Conservation (phyloP, 345 rosid genomes). For the Arabidopsis arenosa region DNA sequence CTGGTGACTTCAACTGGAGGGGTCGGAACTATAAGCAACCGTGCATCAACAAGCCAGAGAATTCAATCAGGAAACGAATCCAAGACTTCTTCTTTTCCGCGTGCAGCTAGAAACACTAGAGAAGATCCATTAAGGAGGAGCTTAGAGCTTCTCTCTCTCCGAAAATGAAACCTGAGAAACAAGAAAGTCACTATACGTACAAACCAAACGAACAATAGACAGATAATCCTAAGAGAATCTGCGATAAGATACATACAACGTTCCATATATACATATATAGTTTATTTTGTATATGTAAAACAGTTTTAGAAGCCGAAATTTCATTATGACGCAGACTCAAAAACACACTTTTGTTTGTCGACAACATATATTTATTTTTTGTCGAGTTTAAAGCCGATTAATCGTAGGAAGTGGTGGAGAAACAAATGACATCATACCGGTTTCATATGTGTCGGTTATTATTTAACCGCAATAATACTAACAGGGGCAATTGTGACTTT, state of each 20-base stretch:
- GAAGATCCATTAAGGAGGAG: slow-evolving; percentile 66
- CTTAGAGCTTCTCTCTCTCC: slow-evolving; percentile 70
- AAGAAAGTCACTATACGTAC: background rate
- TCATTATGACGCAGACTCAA: no score
- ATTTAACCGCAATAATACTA: background rate
- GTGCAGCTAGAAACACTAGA: slow-evolving; percentile 54
- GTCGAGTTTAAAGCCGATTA: no score
- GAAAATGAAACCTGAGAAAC: slow-evolving; percentile 47
- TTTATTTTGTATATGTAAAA: background rate
- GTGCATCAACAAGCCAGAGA: slow-evolving; percentile 68
- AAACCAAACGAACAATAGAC: slow-evolving; percentile 16
- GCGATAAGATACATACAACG: background rate
- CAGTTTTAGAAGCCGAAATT: background rate
- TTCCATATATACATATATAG: slow-evolving; percentile 1
- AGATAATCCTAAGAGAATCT: slow-evolving; percentile 18
- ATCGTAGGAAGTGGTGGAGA: no score
- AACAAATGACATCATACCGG: no score
- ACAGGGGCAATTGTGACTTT: slow-evolving; percentile 8
- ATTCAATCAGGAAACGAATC: slow-evolving; percentile 56
- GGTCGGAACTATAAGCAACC: slow-evolving; percentile 46
- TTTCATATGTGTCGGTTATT: background rate
- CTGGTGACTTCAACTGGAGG: slow-evolving; percentile 59
- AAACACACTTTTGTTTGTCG: no score
- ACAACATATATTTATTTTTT: no score
- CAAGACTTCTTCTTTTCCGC: slow-evolving; percentile 55